Percentiles rank a stretch among this genome's conserved stretches.
These are phyloP conservation scores for Iberis pinnata DNA, from an alignment of 345 rosid species.

Conservation along the genomic window DNA sequence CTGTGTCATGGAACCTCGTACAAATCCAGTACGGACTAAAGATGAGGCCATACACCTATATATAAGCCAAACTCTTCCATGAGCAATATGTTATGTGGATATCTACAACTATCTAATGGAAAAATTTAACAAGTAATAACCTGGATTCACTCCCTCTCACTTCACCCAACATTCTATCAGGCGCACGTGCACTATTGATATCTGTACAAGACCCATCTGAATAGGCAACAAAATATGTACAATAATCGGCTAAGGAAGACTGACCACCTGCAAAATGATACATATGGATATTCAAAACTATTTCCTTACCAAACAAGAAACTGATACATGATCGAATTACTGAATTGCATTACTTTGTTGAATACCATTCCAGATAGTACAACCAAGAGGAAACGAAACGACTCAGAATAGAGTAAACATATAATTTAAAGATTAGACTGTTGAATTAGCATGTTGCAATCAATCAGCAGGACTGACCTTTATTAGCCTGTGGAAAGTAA, in stretches of 20 bases:
- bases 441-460: not conserved
- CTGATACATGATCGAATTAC: not conserved
- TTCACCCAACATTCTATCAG: constrained; percentile 99
- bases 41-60: constrained; percentile 98
- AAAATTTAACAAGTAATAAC: constrained; percentile 34
- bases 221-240: constrained; percentile 95
- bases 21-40: constrained; percentile 89
- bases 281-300: not conserved
- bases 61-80: constrained; percentile 23
- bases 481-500: constrained; percentile 91
- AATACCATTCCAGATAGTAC: not conserved
- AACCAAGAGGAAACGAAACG: not conserved
- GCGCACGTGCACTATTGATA: constrained; percentile 82
- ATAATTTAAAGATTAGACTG: not conserved
- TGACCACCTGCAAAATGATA: constrained; percentile 73
- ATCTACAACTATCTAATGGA: not conserved
- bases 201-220: constrained; percentile 99
- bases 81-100: constrained; percentile 4
- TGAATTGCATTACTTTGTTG: not conserved
- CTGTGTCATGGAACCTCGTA: constrained; percentile 83
- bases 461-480: constrained; percentile 45
- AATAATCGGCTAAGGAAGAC: constrained; percentile 94
- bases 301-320: constrained; percentile 7
- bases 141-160: constrained; percentile 89
- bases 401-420: not conserved